phyloP scores from a whole-genome alignment of 371 early-diverging fungal species.

The Chytridiales sp. region DNA sequence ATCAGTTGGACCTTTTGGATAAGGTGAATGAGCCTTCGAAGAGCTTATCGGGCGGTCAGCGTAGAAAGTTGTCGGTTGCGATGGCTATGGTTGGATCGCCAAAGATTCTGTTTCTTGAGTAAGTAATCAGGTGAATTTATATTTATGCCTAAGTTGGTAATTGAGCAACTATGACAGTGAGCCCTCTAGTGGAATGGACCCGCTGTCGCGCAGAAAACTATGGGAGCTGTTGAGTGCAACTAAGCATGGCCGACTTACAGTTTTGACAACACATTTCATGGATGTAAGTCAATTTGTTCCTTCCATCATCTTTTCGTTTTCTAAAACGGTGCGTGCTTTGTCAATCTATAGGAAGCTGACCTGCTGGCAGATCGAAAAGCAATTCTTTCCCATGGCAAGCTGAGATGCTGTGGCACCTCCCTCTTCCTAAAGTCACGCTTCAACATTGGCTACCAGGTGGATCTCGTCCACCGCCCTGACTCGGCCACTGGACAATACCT shows the following conservation, averaged over 20 bases:
- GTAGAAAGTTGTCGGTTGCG: constrained; percentile 32
- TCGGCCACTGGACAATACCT: neutral
- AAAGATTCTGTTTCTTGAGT: constrained; percentile 40
- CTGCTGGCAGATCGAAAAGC: constrained; percentile 49
- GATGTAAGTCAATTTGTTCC: constrained; percentile 47
- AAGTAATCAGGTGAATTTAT: too few relatives aligned
- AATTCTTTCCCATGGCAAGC: constrained; percentile 62
- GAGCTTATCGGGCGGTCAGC: constrained; percentile 34
- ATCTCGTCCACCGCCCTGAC: constrained; percentile 4
- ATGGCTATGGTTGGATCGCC: constrained; percentile 39
- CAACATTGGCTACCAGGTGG: constrained; percentile 30
- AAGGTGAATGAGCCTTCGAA: constrained; percentile 38
- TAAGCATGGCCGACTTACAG: constrained; percentile 26
- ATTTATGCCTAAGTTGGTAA: too few relatives aligned
- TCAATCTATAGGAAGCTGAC: constrained; percentile 44
- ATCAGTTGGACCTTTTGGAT: constrained; percentile 16
- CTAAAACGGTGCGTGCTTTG: constrained; percentile 36
- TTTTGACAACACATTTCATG: constrained; percentile 48
- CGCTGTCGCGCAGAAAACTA: constrained; percentile 33
- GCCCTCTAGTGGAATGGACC: constrained; percentile 43
- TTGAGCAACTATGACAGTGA: too few relatives aligned
- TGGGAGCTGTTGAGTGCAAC: constrained; percentile 29
- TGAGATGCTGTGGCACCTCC: constrained; percentile 60
- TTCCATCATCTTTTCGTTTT: constrained; percentile 50
- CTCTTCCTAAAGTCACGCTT: constrained; percentile 56